Evolutionary conservation across 306 rosid species (phyloP), one percentile per base, ranked within the genome.

Genomic region (Glycine tomentella): DNA sequence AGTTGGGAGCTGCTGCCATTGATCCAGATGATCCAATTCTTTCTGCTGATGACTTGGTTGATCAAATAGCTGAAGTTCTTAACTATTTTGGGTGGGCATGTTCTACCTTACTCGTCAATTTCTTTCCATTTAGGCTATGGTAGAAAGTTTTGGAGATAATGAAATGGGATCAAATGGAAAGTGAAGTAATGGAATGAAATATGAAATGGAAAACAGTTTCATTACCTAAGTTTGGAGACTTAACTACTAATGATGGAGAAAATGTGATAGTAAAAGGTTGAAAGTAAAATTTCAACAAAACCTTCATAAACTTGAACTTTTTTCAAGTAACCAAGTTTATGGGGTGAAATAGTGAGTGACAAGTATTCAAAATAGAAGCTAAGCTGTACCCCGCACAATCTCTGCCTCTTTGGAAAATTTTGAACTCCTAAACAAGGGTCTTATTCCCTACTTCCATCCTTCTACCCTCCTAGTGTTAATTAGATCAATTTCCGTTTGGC

Each of bases 21-120:
- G 63, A 85, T 83, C 83, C 87, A 6, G 87, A 88, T 69, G 87
- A 83, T 40, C 89, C 89, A 49, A 71, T 92, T 80, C 91, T 87
- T 81, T 89, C 97, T 46, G 92, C 81, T 59, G 97, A 92, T 71
- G 98, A 90, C 82, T 89, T 94, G 42, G 98, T 91, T 20, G 97
- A 94, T 88, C 97, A 94, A 85, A 85, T 94, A 74, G 95, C 89
- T 8, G 97, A 94, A 68, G 95, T 94, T 87, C 94, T 94, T 11
- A 87, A 94, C 80, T 90, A 69, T 87, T 94, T 94, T 80, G 91
- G 95, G 98, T 92, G 87, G 87, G 85, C 13, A 42, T 17, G 16
- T 81, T 85, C 51, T 42, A 76, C 50, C 80, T 74, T 63, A 48
- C 40, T 45, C 34, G 33, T 51, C 55, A 56, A 17, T 36, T 44